These are phyloP conservation scores for Trichoderma brevicompactum DNA, from an alignment of 2,329 filamentous ascomycete species.

Conservation along the genomic window DNA sequence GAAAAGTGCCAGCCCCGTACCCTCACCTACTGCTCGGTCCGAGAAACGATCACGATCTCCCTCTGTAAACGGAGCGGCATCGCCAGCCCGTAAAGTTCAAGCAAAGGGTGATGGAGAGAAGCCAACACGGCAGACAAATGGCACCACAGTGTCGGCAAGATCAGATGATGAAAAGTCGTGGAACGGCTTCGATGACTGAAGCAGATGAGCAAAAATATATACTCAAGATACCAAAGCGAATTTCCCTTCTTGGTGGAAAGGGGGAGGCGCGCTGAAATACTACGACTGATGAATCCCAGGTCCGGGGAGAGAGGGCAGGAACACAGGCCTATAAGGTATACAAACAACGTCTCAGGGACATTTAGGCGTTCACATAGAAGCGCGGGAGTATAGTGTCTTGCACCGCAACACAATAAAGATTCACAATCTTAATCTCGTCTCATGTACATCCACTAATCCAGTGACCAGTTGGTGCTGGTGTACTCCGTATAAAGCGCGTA, in stretches of 20 bases:
- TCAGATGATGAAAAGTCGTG: slow-evolving; percentile 50
- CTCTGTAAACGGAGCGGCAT: slow-evolving; percentile 35
- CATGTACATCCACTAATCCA: neutral
- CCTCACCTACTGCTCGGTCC: slow-evolving; percentile 22
- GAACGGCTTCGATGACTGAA: slow-evolving; percentile 49
- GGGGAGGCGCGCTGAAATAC: neutral
- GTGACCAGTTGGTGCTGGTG: neutral
- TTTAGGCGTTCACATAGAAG: neutral
- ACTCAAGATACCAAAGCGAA: neutral
- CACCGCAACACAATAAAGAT: neutral
- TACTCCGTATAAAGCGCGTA: neutral
- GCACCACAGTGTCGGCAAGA: slow-evolving; percentile 25
- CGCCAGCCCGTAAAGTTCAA: slow-evolving; percentile 40
- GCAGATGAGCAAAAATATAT: neutral
- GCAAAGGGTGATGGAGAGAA: slow-evolving; percentile 33
- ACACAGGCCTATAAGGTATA: slow-evolving; percentile 1
- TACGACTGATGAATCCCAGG: neutral
- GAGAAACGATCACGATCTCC: slow-evolving; percentile 42
- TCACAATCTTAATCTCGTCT: neutral
- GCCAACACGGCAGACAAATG: slow-evolving; percentile 29
- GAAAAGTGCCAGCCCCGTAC: slow-evolving; percentile 28
- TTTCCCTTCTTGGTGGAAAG: neutral
- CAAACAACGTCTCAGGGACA: slow-evolving; percentile 3
- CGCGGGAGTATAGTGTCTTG: slow-evolving; percentile 9
- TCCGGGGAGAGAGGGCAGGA: neutral